Evolutionary conservation across 2,329 filamentous ascomycete genomes (phyloP), one percentile per base, ranked within the genome.

Genomic region (Aureobasidium melanogenum): DNA sequence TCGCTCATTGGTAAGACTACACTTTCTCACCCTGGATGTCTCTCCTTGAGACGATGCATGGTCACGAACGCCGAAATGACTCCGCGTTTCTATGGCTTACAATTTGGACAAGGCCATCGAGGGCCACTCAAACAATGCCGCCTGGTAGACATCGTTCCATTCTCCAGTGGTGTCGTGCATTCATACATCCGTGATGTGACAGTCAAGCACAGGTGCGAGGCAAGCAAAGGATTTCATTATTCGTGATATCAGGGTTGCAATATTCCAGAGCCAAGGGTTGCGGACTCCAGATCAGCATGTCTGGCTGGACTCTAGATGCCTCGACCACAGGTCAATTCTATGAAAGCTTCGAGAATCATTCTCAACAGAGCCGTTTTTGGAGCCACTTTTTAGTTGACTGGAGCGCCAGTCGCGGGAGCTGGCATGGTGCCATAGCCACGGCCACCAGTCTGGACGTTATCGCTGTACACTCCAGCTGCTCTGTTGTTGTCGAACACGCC

Each of bases 391-490:
- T 56, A 56, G 39, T 56, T 43, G 3, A 56, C 39, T 10, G 5
- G 52, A 87, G 78, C 77, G 91, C 67, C 71, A 76, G 63, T 77
- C 79, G 67, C 77, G 41, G 63, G 38, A 22, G 62, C 39, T 39
- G 54, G 52, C 39, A 71, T 66, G 9, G 69, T 69, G 17, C 69
- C 68, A 61, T 72, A 72, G 0, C 67, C 67, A 17, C 61, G 48
- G 12, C 86, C 86, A n/a, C 87, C 88, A 4, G 78, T 84, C 75
- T 91, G 86, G n/a, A 92, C 83, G 38, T 83, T 82, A 38, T 88
- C 81, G 67, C 84, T 88, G 72, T 87, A 92, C 19, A 92, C 82
- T 30, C 87, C 87, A 0, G 88, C 84, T 1, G 87, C 87, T 2
- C 79, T 80, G 9, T 74, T 69, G 4, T 78, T 76, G 22, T 80